Base-by-base conservation (phyloP, 129 eudicot species). In the Arctium minus region DNA sequence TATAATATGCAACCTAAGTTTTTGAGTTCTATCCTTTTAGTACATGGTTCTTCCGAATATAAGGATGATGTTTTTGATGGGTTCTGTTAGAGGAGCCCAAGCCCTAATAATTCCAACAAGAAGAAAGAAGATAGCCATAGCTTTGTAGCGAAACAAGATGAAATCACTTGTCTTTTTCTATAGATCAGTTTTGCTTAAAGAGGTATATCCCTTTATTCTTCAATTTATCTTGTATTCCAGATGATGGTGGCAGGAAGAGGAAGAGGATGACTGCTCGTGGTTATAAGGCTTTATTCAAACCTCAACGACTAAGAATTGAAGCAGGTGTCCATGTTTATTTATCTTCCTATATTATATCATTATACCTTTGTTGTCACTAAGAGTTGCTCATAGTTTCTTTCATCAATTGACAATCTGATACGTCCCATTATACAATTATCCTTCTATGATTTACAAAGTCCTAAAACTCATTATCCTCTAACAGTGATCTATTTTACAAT, bases 231-330 rank as follows among this genome's bases (percentile, higher is more conserved):
- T 22, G 27, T 22, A 22, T 22, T 72, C 39, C 30, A 11, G 83
- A 80, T 39, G 72, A 72, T 79, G 89, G 80, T 75, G 74, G 77
- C 75, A 70, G 72, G 72, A 94, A 90, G 87, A 92, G 86, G 83
- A 90, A 87, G 90, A 82, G 50, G 78, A 53, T 81, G 80, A 82
- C 76, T 67, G 94, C 86, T 78, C 81, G 42, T 15, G 12, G 50
- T 53, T 94, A 40, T 65, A 92, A 80, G 86, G 81, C 82, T 35
- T 62, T 82, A 71, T 88, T 89, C 39, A 88, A 79, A 68, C 77
- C 64, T 18, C 91, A 86, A 40, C 33, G 79, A 37, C 65, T 74
- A 76, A 40, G 48, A 60, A 44, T 79, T 44, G 78, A 50, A 65
- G 67, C 89, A 85, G 97, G 98, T 91, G 84, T 72, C 12, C 36